Conservation (phyloP, 495 filamentous ascomycete genomes). For the Xylaria castorea region DNA sequence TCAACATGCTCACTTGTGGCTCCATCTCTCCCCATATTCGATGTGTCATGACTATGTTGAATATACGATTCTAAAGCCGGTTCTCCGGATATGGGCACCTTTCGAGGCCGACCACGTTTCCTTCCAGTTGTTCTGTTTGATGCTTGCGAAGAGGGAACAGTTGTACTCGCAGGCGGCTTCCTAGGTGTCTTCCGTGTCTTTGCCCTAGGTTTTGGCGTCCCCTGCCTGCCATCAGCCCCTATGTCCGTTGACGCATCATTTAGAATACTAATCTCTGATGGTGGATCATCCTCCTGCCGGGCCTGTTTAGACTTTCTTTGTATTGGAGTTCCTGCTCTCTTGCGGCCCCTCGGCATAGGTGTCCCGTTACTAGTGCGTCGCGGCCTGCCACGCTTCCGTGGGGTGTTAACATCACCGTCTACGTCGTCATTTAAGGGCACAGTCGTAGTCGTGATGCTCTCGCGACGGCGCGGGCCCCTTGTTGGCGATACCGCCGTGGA, state of each 20-base stretch:
- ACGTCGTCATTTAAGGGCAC: slow-evolving; percentile 60
- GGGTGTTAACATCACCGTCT: slow-evolving; percentile 50
- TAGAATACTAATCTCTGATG: slow-evolving; percentile 31
- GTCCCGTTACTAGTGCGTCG: slow-evolving; percentile 50
- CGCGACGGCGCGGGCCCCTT: slow-evolving; percentile 35
- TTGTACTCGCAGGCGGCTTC: slow-evolving; percentile 18
- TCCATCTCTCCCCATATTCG: background rate
- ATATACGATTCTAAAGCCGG: slow-evolving; percentile 8
- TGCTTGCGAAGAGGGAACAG: slow-evolving; percentile 37
- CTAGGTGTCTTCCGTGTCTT: slow-evolving; percentile 38
- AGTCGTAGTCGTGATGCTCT: slow-evolving; percentile 43
- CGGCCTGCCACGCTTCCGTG: slow-evolving; percentile 45
- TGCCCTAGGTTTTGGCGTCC: slow-evolving; percentile 43
- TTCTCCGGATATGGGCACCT: slow-evolving; percentile 37
- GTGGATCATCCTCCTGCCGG: slow-evolving; percentile 33
- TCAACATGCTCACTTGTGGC: background rate
- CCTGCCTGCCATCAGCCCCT: slow-evolving; percentile 24
- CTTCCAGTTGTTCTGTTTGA: slow-evolving; percentile 32
- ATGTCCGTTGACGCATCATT: slow-evolving; percentile 24
- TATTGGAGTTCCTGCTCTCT: slow-evolving; percentile 51
- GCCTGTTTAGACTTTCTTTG: slow-evolving; percentile 31
- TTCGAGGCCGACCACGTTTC: slow-evolving; percentile 41
- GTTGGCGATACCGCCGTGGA: slow-evolving; percentile 45
- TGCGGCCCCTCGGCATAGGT: slow-evolving; percentile 46
- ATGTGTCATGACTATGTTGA: background rate